Evolutionary conservation across 768 basidiomycete species (phyloP), one percentile per base, ranked within the genome.

Genomic region (Leccinum variicolor): DNA sequence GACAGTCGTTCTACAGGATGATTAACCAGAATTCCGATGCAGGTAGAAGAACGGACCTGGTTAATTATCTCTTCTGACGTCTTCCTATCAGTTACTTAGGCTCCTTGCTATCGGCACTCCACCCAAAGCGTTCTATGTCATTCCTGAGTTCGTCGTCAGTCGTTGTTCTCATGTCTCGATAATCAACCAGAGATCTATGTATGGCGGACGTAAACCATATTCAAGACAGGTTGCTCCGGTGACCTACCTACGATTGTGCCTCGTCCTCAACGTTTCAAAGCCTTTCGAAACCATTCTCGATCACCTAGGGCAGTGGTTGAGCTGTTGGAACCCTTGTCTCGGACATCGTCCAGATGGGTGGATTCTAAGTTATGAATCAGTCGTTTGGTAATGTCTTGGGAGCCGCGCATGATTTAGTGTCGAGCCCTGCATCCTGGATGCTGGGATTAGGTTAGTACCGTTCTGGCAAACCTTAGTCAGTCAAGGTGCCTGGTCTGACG

Each of bases 281-380:
- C 54, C 64, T 77, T 3, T 78, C 81, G 23, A 69, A 76, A 0
- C 34, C 77, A 0, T 96, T 98, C 71, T 66, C 71, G 17, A 88
- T 96, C 54, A 78, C 80, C 8, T 98, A 96, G 62, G 94, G 93
- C 25, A 88, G 84, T 46, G 96, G 95, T 6, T 72, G 78, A 51
- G 95, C 89, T 0, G 68, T 75, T 1, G 97, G 96, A 0, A 66
- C 72, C 5, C 82, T 97, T 10, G 92, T 77, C 3, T 62, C 77
- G 39, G 96, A 98, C 63, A 77, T 80, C 9, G 85, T 98, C 8
- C 84, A 91, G 66, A 89, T 98, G 84, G 95, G 88, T 0, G 95
- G 94, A 1, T 96, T 95, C 72, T 81, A 83, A 21, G 89, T 98
- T 7, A 66, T 77, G 6, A 81, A 84, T 41, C 96, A 98, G 71